A percentile compares a stretch with the other conserved stretches of the same genome.
phyloP scores from a whole-genome alignment of 2,329 filamentous ascomycete species.

The Nemania sp. region DNA sequence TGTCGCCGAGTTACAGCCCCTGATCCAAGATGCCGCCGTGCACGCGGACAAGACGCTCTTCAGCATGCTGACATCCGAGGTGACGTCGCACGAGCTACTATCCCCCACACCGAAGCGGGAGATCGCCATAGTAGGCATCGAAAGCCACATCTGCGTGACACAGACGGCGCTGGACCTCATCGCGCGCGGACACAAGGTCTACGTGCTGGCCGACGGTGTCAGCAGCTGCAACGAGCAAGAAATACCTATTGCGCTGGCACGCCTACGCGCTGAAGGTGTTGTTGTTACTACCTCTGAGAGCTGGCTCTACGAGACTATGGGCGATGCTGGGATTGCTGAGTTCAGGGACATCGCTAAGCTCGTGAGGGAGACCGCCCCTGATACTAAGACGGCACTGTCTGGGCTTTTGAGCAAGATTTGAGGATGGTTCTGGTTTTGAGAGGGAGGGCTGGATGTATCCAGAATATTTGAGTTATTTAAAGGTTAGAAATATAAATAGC shows the following conservation, averaged over 20 bases:
- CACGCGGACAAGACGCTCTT: slow-evolving; percentile 89
- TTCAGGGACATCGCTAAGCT: slow-evolving; percentile 80
- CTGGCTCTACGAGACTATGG: slow-evolving; percentile 88
- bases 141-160: slow-evolving; percentile 93
- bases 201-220: slow-evolving; percentile 89
- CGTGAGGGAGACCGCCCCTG: slow-evolving; percentile 80
- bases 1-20: slow-evolving; percentile 74
- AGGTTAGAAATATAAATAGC: background rate
- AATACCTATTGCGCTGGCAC: slow-evolving; percentile 79
- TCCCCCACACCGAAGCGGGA: slow-evolving; percentile 62
- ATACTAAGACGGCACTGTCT: slow-evolving; percentile 76
- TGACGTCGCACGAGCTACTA: slow-evolving; percentile 55
- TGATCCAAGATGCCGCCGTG: slow-evolving; percentile 64
- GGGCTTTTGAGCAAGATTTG: slow-evolving; percentile 73
- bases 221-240: slow-evolving; percentile 88
- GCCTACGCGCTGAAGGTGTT: slow-evolving; percentile 81
- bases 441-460: background rate
- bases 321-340: slow-evolving; percentile 78
- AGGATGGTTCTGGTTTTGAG: background rate
- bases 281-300: slow-evolving; percentile 89
- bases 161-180: slow-evolving; percentile 87
- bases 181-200: slow-evolving; percentile 80
- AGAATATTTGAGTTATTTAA: background rate
- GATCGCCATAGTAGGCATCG: slow-evolving; percentile 88
- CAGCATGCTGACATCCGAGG: slow-evolving; percentile 83